Base-by-base conservation (phyloP, 768 basidiomycete genomes). In the Amanita inopinata region DNA sequence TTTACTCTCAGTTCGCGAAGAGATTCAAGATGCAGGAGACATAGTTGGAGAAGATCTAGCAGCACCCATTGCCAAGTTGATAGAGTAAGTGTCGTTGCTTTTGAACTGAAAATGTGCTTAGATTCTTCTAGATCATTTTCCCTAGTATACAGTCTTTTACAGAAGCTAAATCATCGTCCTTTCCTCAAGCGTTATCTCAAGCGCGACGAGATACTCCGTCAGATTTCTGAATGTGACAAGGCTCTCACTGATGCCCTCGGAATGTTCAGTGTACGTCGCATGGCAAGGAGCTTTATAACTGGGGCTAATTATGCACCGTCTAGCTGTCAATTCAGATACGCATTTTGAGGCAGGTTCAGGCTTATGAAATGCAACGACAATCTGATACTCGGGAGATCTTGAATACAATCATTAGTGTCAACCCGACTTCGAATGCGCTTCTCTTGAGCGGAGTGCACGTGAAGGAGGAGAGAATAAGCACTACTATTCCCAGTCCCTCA, bases 161-260 rank as follows among this genome's bases (percentile, higher is more conserved):
- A 66, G 40, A 71, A 67, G 36, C 70, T 76, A 40, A 59, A 65
- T 9, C 59, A 66, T 30, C 58, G 76, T 4, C 73, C 80, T 0
- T 82, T 81, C 59, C 54, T 83, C 49, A 78, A 78, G 56, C 66
- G 78, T 5, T 83, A 78, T 53, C 61, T 81, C 33, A 72, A 71
- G 51, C 67, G 73, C 25, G 75, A 76, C 22, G 82, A 83, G 46
- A 75, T 76, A 19, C 53, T 63, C 12, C 57, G 62, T 3, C 67
- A 70, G 23, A 51, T 57, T 18, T 24, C 38, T 23, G 48, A 41
- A 11, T 57, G 56, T 19, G 51, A 57, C 40, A 50, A 46, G 11
- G 44, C 43, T 2, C 33, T 57, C 10, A 37, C 45, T 10, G 50
- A 52, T 28, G 74, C 74, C 2, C 51, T 79, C 28, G 56, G 57